A percentile compares a stretch with the other conserved stretches of the same genome.
Evolutionary conservation across 2,329 filamentous ascomycete species (phyloP).

Genomic region (Arthroderma uncinatum): DNA sequence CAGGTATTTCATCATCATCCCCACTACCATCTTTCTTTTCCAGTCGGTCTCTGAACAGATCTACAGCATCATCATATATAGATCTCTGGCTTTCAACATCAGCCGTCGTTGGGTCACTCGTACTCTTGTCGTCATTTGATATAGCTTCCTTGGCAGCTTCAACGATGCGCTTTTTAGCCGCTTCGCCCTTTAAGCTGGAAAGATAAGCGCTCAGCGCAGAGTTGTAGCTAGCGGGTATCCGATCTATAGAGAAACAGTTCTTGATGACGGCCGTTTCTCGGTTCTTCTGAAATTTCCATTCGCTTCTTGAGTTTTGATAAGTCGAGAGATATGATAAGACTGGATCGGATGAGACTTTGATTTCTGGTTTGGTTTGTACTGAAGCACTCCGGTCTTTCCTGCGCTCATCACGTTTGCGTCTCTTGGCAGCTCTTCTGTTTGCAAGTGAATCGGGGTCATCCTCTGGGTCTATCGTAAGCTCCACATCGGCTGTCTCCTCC

Average conservation of each 20-base stretch:
- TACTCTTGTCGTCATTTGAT: conserved; percentile 25
- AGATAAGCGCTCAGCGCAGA: conserved; percentile 65
- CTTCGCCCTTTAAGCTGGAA: conserved; percentile 62
- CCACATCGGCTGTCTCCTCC: conserved; percentile 34
- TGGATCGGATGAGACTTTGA: conserved; percentile 25
- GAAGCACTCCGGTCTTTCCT: conserved; percentile 5
- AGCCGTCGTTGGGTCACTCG: conserved; percentile 15
- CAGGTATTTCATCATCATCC: conserved; percentile 20
- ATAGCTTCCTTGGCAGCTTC: conserved; percentile 54
- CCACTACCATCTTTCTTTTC: conserved; percentile 18
- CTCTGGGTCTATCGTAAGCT: conserved; percentile 11
- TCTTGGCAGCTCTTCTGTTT: conserved; percentile 16
- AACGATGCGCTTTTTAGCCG: conserved; percentile 53
- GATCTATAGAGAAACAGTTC: conserved; percentile 61
- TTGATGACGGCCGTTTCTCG: conserved; percentile 77
- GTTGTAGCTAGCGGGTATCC: conserved; percentile 60
- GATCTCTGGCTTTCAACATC: conserved; percentile 13
- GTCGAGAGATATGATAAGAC: conserved; percentile 66
- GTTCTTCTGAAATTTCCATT: conserved; percentile 96
- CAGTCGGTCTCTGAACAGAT: conserved; percentile 32
- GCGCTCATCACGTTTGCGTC: conserved; percentile 10
- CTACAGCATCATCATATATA: conserved; percentile 43
- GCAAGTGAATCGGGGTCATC: conserved; percentile 15
- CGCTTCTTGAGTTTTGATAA: conserved; percentile 57
- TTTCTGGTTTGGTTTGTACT: conserved; percentile 6